Percentiles rank a stretch among this genome's conserved stretches.
phyloP scores from a whole-genome alignment of 73 alveolate genomes.

The Loxodes magnus region DNA sequence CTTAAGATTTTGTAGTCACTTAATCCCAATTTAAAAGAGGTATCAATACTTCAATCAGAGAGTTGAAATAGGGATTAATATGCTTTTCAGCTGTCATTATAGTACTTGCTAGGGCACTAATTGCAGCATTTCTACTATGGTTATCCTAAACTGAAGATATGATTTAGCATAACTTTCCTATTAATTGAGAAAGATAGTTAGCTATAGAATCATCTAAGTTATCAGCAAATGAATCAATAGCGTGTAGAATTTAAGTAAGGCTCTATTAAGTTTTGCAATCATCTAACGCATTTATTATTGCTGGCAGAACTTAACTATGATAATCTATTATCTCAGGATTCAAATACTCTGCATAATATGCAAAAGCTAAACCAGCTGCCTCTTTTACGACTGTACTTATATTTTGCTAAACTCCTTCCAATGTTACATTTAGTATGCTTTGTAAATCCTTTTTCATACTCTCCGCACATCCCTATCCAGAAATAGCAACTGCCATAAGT shows the following conservation, averaged over 20 bases:
- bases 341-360: slow-evolving; percentile 9
- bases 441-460: slow-evolving; percentile 1
- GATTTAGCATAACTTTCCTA: neutral
- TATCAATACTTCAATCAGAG: neutral
- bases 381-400: slow-evolving; percentile 1
- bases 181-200: neutral
- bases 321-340: slow-evolving; percentile 9
- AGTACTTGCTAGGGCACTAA: slow-evolving; percentile 4
- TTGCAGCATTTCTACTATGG: slow-evolving; percentile 1
- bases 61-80: neutral
- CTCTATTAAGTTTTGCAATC: neutral
- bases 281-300: neutral
- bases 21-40: neutral
- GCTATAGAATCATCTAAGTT: slow-evolving; percentile 6
- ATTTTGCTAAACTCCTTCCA: neutral
- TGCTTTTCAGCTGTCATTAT: slow-evolving; percentile 12
- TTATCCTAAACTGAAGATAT: neutral
- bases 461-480: slow-evolving; percentile 10
- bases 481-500: neutral
- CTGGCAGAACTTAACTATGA: neutral
- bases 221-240: slow-evolving; percentile 7
- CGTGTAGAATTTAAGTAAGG: slow-evolving; percentile 2
- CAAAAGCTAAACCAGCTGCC: slow-evolving; percentile 8
- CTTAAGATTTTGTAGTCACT: neutral
- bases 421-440: neutral